These are phyloP conservation scores for Dujonia santamariae DNA, from an alignment of 1,139 yeast genomes.

Conservation along the genomic window DNA sequence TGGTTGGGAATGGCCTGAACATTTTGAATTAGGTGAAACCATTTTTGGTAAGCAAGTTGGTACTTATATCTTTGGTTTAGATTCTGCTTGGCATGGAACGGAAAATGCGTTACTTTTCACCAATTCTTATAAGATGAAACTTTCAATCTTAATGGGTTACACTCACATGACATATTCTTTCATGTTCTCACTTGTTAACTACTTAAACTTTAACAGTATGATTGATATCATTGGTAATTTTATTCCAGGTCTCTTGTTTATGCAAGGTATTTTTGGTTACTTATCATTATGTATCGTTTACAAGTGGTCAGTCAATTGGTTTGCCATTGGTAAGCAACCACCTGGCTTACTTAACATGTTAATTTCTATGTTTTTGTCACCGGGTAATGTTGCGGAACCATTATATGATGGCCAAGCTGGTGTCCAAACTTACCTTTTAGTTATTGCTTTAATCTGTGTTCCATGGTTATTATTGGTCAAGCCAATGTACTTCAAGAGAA, in stretches of 20 bases:
- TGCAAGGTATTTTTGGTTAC: conserved; percentile 84
- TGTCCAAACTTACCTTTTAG: conserved; percentile 57
- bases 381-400: conserved; percentile 68
- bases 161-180: conserved; percentile 75
- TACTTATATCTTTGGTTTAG: conserved; percentile 65
- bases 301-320: conserved; percentile 82
- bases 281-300: conserved; percentile 67
- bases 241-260: conserved; percentile 73
- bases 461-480: conserved; percentile 72
- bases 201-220: conserved; percentile 51
- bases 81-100: conserved; percentile 80
- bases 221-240: conserved; percentile 76
- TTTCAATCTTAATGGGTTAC: conserved; percentile 78
- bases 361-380: conserved; percentile 76
- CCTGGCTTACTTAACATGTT: conserved; percentile 81
- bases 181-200: conserved; percentile 66
- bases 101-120: conserved; percentile 72
- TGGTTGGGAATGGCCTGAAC: conserved; percentile 74
- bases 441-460: conserved; percentile 67
- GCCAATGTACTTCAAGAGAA: conserved; percentile 52
- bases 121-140: conserved; percentile 79
- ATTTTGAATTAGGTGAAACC: conserved; percentile 56
- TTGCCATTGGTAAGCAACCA: conserved; percentile 62
- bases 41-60: conserved; percentile 56
- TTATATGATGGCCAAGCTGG: conserved; percentile 62